These are phyloP conservation scores for Yarrowia sp. DNA, from an alignment of 805 yeast genomes.

Conservation along the genomic window DNA sequence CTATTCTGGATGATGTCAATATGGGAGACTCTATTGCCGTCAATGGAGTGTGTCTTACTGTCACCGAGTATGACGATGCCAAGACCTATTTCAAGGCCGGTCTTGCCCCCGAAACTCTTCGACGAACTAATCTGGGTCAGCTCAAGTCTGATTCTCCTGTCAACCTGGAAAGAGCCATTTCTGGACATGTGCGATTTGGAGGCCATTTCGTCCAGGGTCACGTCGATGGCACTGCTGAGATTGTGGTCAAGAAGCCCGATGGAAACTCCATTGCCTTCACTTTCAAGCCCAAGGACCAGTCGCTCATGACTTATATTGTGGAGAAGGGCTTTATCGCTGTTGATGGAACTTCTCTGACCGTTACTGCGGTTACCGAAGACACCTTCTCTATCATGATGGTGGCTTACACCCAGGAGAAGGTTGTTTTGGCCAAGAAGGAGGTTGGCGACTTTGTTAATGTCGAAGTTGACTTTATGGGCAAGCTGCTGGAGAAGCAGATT, in stretches of 20 bases:
- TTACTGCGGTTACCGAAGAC: slow-evolving; percentile 58
- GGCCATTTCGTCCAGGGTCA: slow-evolving; percentile 99
- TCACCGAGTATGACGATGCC: slow-evolving; percentile 63
- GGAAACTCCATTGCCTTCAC: slow-evolving; percentile 73
- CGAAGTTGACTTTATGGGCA: slow-evolving; percentile 94
- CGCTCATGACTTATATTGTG: slow-evolving; percentile 68
- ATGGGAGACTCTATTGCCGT: slow-evolving; percentile 92
- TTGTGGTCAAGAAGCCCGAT: slow-evolving; percentile 54
- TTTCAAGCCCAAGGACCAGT: slow-evolving; percentile 63
- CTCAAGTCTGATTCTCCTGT: slow-evolving; percentile 60
- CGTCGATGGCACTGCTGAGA: slow-evolving; percentile 81
- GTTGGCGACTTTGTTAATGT: slow-evolving; percentile 71
- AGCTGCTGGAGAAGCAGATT: slow-evolving; percentile 84
- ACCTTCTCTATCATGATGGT: slow-evolving; percentile 86
- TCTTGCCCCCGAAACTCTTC: slow-evolving; percentile 84
- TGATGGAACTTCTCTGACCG: slow-evolving; percentile 91
- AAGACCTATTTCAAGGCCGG: slow-evolving; percentile 75
- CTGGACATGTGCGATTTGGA: slow-evolving; percentile 79
- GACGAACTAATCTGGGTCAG: slow-evolving; percentile 70
- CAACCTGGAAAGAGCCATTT: slow-evolving; percentile 88
- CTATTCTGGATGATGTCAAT: slow-evolving; percentile 73
- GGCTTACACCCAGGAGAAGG: slow-evolving; percentile 81
- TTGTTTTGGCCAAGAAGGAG: slow-evolving; percentile 62
- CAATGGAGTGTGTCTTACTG: slow-evolving; percentile 88
- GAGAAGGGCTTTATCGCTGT: slow-evolving; percentile 92